phyloP scores from a whole-genome alignment of 306 rosid species.

The Fragaria iinumae region DNA sequence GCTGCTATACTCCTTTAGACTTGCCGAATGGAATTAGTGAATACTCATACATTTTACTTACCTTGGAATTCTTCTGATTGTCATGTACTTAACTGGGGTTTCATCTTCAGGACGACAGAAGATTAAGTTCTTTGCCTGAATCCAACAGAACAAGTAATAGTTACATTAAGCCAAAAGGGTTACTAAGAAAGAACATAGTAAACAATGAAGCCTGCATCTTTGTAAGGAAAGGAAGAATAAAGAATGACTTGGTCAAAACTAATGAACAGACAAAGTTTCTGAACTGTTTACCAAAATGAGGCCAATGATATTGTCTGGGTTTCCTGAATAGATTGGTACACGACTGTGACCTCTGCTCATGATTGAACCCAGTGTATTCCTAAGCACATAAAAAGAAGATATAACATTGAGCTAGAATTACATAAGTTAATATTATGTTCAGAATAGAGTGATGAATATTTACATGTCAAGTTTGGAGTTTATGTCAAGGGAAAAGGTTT shows the following conservation, averaged over 20 bases:
- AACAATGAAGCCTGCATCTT: neutral
- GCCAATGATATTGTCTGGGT: slow-evolving; percentile 57
- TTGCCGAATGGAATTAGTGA: neutral
- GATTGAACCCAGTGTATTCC: slow-evolving; percentile 64
- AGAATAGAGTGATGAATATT: slow-evolving; percentile 5
- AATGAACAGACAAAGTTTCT: neutral
- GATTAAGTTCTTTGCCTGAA: slow-evolving; percentile 62
- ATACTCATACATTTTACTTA: slow-evolving; percentile 12
- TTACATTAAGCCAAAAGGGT: neutral
- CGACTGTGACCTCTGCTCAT: slow-evolving; percentile 71
- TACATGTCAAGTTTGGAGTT: slow-evolving; percentile 69
- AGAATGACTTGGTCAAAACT: neutral
- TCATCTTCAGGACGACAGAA: slow-evolving; percentile 71
- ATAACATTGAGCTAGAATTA: neutral
- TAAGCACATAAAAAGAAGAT: slow-evolving; percentile 28
- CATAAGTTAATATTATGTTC: neutral
- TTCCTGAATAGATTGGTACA: slow-evolving; percentile 59
- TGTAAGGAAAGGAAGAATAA: neutral
- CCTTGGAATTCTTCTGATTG: slow-evolving; percentile 72
- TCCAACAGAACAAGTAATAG: slow-evolving; percentile 2
- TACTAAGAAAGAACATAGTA: neutral
- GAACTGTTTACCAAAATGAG: slow-evolving; percentile 60
- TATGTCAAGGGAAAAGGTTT: slow-evolving; percentile 67
- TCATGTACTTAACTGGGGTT: slow-evolving; percentile 62
- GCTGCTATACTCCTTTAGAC: slow-evolving; percentile 1